Conservation (phyloP, 2,329 filamentous ascomycete genomes). For the Cryphonectria radicalis region DNA sequence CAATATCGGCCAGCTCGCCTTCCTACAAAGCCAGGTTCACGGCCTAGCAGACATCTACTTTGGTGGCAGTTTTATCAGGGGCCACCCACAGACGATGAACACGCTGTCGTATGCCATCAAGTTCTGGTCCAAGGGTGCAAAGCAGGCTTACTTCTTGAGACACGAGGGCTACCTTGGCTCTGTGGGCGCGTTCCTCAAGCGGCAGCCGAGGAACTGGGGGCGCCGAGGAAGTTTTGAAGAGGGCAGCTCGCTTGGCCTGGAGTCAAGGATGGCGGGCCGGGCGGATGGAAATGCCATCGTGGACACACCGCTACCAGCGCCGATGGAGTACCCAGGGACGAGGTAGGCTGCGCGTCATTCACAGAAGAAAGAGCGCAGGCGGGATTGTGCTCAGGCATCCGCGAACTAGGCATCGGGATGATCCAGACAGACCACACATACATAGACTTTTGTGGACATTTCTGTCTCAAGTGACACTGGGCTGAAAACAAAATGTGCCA, state of each 20-base stretch:
- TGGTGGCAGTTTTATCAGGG: slow-evolving; percentile 93
- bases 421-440: not conserved
- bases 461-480: not conserved
- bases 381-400: not conserved
- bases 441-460: not conserved
- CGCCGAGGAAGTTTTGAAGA: slow-evolving; percentile 77
- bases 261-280: slow-evolving; percentile 36
- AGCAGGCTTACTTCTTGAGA: slow-evolving; percentile 93
- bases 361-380: not conserved
- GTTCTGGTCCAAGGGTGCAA: slow-evolving; percentile 91
- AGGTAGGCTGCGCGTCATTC: not conserved
- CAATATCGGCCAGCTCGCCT: slow-evolving; percentile 97
- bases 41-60: slow-evolving; percentile 93
- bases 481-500: not conserved
- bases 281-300: slow-evolving; percentile 11
- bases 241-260: slow-evolving; percentile 34
- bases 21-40: slow-evolving; percentile 96
- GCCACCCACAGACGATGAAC: slow-evolving; percentile 97
- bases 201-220: slow-evolving; percentile 91
- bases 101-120: slow-evolving; percentile 95
- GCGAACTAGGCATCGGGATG: not conserved
- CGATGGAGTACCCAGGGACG: not conserved
- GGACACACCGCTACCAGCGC: slow-evolving; percentile 12
- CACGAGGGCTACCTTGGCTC: slow-evolving; percentile 96
- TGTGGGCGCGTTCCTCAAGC: slow-evolving; percentile 91